A percentile compares a stretch with the other conserved stretches of the same genome.
These are phyloP conservation scores for Mortierella sp. DNA, from an alignment of 371 early-diverging fungal species.

Conservation along the genomic window DNA sequence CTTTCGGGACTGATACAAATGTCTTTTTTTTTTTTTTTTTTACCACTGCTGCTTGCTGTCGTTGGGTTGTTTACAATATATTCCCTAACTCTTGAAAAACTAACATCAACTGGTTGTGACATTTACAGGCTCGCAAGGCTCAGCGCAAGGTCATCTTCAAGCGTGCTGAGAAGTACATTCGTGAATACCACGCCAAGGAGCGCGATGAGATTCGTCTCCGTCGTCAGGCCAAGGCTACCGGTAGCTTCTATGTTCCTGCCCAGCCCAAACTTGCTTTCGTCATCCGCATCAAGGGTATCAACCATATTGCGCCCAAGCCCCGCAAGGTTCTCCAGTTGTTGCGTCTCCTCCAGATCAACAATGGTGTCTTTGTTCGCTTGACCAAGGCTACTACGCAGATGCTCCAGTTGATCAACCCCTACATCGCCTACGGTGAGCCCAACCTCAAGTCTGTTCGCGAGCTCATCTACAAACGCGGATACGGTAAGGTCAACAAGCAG, in stretches of 20 bases:
- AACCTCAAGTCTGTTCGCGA: constrained; percentile 99
- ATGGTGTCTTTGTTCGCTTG: constrained; percentile 97
- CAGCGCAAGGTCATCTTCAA: constrained; percentile 97
- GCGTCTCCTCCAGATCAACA: constrained; percentile 99
- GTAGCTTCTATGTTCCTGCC: constrained; percentile 96
- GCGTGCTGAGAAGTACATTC: constrained; percentile 96
- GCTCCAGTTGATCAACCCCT: constrained; percentile 98
- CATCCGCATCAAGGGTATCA: constrained; percentile 97
- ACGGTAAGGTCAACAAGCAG: constrained; percentile 97
- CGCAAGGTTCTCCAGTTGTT: constrained; percentile 99
- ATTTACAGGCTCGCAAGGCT: constrained; percentile 75
- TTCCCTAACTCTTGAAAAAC: background rate
- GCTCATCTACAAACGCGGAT: constrained; percentile 99
- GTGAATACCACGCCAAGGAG: constrained; percentile 94
- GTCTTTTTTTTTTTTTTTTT: constrained; percentile 12
- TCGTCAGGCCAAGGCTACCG: constrained; percentile 93
- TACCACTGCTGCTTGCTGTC: background rate
- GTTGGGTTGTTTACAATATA: background rate
- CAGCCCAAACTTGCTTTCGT: constrained; percentile 99
- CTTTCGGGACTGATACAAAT: constrained; percentile 87
- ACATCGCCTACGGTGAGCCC: constrained; percentile 97
- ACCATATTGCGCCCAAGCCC: constrained; percentile 99
- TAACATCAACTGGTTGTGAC: background rate
- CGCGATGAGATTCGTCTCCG: constrained; percentile 89
- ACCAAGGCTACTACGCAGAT: constrained; percentile 99